phyloP scores from a whole-genome alignment of 2,329 filamentous ascomycete genomes.

The Zarea fungicola region DNA sequence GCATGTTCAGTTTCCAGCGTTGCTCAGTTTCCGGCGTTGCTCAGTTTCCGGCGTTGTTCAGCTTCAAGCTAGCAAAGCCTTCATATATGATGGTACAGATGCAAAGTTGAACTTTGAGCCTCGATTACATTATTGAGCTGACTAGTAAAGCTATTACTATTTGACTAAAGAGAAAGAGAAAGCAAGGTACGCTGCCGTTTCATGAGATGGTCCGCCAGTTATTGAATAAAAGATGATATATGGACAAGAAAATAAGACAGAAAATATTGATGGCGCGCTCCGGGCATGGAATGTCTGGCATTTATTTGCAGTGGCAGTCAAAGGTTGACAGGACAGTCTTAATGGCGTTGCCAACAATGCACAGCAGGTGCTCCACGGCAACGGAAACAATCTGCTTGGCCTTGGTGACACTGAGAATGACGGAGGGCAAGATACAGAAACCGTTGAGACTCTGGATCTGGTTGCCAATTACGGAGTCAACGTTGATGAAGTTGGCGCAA shows the following conservation, averaged over 20 bases:
- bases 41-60: no score
- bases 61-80: no score
- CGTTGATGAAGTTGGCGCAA: slow-evolving; percentile 34
- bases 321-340: slow-evolving; percentile 25
- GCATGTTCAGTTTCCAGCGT: no score
- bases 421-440: slow-evolving; percentile 28
- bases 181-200: slow-evolving; percentile 4
- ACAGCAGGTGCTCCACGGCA: slow-evolving; percentile 27
- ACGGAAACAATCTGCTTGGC: slow-evolving; percentile 22
- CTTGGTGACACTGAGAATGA: slow-evolving; percentile 24
- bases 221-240: no score
- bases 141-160: background rate
- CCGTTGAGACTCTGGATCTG: slow-evolving; percentile 25
- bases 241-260: background rate
- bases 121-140: slow-evolving; percentile 1
- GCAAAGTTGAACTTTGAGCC: background rate
- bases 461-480: slow-evolving; percentile 20
- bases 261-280: background rate
- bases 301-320: slow-evolving; percentile 29
- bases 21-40: no score
- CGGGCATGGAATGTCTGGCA: no score
- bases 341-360: slow-evolving; percentile 28
- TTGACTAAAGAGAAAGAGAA: background rate
- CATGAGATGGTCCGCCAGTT: background rate
- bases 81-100: no score